phyloP scores from a whole-genome alignment of 192 early-diverging fungal genomes.

The Phlyctochytrium bullatum region DNA sequence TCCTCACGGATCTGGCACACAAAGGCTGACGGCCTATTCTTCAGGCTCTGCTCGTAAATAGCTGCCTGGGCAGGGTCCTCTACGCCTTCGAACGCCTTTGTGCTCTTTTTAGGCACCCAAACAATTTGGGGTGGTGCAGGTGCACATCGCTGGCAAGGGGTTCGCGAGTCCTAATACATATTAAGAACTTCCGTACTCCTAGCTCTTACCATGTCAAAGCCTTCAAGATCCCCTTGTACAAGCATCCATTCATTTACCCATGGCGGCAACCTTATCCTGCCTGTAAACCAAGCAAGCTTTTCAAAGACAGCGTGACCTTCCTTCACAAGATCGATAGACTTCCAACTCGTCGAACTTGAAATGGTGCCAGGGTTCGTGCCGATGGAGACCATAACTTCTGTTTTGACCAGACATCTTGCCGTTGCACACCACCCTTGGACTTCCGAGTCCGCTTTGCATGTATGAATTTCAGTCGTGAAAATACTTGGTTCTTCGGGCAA shows the following conservation, averaged over 20 bases:
- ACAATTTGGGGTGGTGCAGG: constrained; percentile 32
- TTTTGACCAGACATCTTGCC: too few relatives aligned
- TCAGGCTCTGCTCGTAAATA: constrained; percentile 42
- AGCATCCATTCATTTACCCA: constrained; percentile 36
- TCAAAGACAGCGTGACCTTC: constrained; percentile 34
- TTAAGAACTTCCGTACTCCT: background rate
- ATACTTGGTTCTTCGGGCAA: too few relatives aligned
- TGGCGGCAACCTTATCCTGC: constrained; percentile 23
- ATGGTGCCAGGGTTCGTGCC: too few relatives aligned
- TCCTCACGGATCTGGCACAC: constrained; percentile 30
- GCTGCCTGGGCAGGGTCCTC: constrained; percentile 43
- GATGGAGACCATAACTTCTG: too few relatives aligned
- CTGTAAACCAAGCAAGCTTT: constrained; percentile 43
- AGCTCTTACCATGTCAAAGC: constrained; percentile 4
- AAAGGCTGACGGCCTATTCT: constrained; percentile 38
- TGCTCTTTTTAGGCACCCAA: constrained; percentile 25
- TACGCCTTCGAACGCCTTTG: constrained; percentile 23
- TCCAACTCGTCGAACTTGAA: too few relatives aligned
- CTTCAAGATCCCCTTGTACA: constrained; percentile 16
- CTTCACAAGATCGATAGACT: constrained; percentile 32
- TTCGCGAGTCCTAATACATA: background rate
- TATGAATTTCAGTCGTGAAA: too few relatives aligned
- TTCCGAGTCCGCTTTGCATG: too few relatives aligned
- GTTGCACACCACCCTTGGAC: too few relatives aligned
- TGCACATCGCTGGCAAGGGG: constrained; percentile 40